phyloP scores from a whole-genome alignment of 441 rosid genomes.

The Adansonia gregorii region DNA sequence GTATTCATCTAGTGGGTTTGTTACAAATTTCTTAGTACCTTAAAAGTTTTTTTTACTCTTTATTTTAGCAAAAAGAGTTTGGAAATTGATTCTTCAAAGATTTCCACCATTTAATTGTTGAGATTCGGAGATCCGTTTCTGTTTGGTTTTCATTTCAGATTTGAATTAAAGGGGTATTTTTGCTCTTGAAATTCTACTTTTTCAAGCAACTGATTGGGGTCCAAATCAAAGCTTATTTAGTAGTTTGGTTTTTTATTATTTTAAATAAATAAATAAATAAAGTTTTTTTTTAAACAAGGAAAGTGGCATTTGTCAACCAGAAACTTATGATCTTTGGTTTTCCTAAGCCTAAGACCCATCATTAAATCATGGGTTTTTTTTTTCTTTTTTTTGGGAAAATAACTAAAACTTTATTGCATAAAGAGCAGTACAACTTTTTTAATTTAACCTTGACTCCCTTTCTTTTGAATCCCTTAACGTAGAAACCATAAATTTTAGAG shows the following conservation, averaged over 20 bases:
- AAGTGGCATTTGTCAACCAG: neutral
- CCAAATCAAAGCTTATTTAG: neutral
- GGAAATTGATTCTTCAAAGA: neutral
- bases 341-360: neutral
- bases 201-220: neutral
- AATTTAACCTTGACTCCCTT: neutral
- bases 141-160: neutral
- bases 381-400: too few relatives aligned
- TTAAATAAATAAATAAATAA: neutral
- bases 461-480: neutral
- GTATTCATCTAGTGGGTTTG: neutral
- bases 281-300: too few relatives aligned
- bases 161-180: slow-evolving; percentile 13
- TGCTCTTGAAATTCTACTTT: neutral
- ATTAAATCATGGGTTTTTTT: too few relatives aligned
- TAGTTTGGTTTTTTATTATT: neutral
- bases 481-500: neutral
- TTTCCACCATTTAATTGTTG: neutral
- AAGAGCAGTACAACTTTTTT: too few relatives aligned
- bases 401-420: too few relatives aligned
- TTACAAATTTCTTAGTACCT: neutral
- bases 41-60: neutral
- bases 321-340: neutral
- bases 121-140: neutral
- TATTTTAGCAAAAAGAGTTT: neutral